These are phyloP conservation scores for Hypocreales sp. DNA, from an alignment of 2,329 filamentous ascomycete genomes.

Conservation along the genomic window DNA sequence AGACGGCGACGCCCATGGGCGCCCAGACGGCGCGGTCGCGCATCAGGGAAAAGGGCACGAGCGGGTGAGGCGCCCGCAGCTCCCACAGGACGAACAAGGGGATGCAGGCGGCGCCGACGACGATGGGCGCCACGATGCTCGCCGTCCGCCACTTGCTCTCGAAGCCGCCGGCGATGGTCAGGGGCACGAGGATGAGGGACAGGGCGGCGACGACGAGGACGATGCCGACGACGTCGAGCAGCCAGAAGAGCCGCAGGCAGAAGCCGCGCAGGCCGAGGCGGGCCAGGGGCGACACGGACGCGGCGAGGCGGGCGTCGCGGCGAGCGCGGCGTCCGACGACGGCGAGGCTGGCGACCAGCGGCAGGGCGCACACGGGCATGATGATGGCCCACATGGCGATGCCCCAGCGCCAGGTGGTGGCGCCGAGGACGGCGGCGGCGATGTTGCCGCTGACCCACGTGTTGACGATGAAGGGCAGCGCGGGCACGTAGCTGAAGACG, in stretches of 20 bases:
- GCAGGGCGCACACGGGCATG: conserved; percentile 38
- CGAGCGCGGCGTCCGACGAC: conserved; percentile 10
- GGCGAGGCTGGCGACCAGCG: conserved; percentile 31
- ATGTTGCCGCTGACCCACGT: conserved; percentile 49
- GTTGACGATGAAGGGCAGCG: conserved; percentile 43
- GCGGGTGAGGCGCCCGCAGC: conserved; percentile 27
- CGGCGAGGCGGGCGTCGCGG: conserved; percentile 13
- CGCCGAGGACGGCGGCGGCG: conserved; percentile 29
- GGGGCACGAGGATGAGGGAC: conserved; percentile 29
- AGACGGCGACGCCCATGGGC: conserved; percentile 34
- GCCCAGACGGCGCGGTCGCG: conserved; percentile 45
- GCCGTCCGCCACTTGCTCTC: conserved; percentile 31
- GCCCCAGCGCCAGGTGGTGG: conserved; percentile 44
- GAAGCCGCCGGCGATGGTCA: conserved; percentile 38
- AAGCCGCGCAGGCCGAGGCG: conserved; percentile 2
- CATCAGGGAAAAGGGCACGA: conserved; percentile 41
- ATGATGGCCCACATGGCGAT: conserved; percentile 50
- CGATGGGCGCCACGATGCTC: conserved; percentile 33
- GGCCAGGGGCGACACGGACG: conserved; percentile 11
- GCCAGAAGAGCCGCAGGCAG: conserved; percentile 2
- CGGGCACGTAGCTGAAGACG: conserved; percentile 45
- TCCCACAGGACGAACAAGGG: conserved; percentile 40
- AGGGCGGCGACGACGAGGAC: conserved; percentile 28
- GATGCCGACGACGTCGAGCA: conserved; percentile 33
- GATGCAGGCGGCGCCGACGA: conserved; percentile 31